Evolutionary conservation across 2,329 filamentous ascomycete species (phyloP).

Genomic region (Lomentospora prolificans): DNA sequence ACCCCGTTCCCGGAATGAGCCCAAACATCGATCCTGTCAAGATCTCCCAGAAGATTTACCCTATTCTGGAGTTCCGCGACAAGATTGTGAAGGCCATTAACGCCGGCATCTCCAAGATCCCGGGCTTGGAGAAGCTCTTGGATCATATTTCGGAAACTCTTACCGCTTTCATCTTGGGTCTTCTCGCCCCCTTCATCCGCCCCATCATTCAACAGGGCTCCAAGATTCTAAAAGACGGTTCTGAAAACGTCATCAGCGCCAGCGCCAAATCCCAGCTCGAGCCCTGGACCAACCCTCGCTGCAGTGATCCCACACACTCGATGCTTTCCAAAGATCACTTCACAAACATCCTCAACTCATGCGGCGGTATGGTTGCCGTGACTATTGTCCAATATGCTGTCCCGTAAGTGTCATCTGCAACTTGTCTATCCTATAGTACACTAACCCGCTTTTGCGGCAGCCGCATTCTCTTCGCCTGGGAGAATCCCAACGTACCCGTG

Average conservation of each 20-base stretch:
- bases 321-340: conserved; percentile 82
- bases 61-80: conserved; percentile 88
- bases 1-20: conserved; percentile 64
- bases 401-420: conserved; percentile 47
- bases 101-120: conserved; percentile 80
- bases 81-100: conserved; percentile 84
- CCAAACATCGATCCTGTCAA: conserved; percentile 68
- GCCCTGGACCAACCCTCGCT: conserved; percentile 67
- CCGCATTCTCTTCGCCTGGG: conserved; percentile 85
- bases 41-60: conserved; percentile 76
- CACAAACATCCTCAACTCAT: conserved; percentile 67
- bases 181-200: conserved; percentile 83
- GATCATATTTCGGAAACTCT: conserved; percentile 91
- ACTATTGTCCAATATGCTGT: conserved; percentile 78
- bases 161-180: conserved; percentile 81
- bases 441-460: conserved; percentile 12
- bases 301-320: conserved; percentile 71
- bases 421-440: too few species aligned
- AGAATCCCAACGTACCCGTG: conserved; percentile 72
- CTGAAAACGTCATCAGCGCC: conserved; percentile 57
- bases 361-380: conserved; percentile 63
- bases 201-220: conserved; percentile 86
- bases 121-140: conserved; percentile 78
- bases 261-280: conserved; percentile 68
- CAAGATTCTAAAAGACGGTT: conserved; percentile 75